phyloP scores from a whole-genome alignment of 2,329 filamentous ascomycete genomes.

The Chalaropsis thielavioides region DNA sequence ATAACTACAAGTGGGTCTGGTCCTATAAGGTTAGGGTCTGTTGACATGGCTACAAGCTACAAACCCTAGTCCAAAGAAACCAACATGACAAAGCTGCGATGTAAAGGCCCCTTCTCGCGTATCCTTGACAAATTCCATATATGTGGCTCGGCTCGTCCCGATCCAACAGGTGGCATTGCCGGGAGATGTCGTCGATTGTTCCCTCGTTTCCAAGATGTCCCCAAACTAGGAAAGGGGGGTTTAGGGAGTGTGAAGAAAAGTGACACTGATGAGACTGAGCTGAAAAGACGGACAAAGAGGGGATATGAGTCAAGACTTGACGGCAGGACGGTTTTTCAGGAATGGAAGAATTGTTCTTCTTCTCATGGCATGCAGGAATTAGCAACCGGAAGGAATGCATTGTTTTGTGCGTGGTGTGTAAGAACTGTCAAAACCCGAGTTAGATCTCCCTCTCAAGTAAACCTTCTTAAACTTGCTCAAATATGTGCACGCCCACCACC shows the following conservation, averaged over 20 bases:
- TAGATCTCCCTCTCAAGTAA: not conserved
- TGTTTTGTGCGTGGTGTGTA: not conserved
- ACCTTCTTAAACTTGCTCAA: conserved; percentile 16
- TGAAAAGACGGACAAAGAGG: not conserved
- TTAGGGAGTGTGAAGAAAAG: not conserved
- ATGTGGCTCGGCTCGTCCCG: not conserved
- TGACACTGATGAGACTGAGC: not conserved
- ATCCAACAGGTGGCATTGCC: not conserved
- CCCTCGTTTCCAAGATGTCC: not conserved
- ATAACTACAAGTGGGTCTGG: not conserved
- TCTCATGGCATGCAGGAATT: not conserved
- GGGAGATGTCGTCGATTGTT: not conserved
- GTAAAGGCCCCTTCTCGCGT: not conserved
- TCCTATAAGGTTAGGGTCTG: not conserved
- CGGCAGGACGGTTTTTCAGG: not conserved
- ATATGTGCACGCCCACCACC: conserved; percentile 1
- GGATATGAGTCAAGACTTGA: conserved; percentile 1
- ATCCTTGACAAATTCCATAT: not conserved
- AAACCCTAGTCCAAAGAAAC: not conserved
- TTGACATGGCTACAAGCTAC: not conserved
- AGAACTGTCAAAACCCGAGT: not conserved
- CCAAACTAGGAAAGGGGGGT: not conserved
- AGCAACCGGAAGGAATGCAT: not conserved
- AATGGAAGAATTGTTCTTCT: not conserved
- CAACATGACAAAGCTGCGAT: not conserved